Base-by-base conservation (phyloP, 1,284 basidiomycete genomes). In the Hymenochaete sp. region DNA sequence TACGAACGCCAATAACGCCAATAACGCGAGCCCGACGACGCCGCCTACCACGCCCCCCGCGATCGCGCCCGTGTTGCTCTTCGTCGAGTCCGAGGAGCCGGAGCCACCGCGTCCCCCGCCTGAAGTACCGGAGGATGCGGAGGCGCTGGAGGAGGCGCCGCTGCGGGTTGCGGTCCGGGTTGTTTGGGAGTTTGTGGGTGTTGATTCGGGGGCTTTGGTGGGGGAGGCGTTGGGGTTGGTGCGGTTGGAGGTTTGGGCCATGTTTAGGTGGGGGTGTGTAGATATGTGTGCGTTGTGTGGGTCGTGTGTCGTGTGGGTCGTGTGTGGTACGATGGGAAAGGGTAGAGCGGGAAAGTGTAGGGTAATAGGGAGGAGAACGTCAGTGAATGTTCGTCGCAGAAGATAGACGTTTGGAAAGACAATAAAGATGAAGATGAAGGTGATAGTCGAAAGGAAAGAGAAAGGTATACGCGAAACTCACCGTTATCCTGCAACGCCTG, bases 21-120 rank as follows among this genome's bases (percentile, higher is more conserved):
- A 13, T 11, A 49, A 44, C 1, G 48, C 57, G 9, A 70, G 28
- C 18, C 56, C 57, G 11, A 65, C 61, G n/a, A 72, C 50, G 22
- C 67, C 71, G 3, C 69, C 71, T 2, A 74, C 62, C 6, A 69
- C 65, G 22, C 70, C 71, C 4, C 71, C 71, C 18, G 68, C 67
- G 28, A 75, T 72, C 4, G 67, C 68, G 5, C 71, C 71, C n/a
- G 67, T 59, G 48, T 67, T 60, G 16, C 59, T 49, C 19, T 42
- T 46, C n/a, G 49, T 44, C 22, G 26, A 28, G 2, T 37, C 42
- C 6, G 38, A 22, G 18, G 31, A 22, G 32, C 27, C 8, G n/a
- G n/a, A n/a, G 37, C 28, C 41, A 21, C 25, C 14, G 19, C 28
- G 16, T 6, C 10, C 14, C 1, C 36, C 25, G 24, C 14, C 35